Base-by-base conservation (phyloP, 2,329 filamentous ascomycete species). In the Metarhizium robertsii region DNA sequence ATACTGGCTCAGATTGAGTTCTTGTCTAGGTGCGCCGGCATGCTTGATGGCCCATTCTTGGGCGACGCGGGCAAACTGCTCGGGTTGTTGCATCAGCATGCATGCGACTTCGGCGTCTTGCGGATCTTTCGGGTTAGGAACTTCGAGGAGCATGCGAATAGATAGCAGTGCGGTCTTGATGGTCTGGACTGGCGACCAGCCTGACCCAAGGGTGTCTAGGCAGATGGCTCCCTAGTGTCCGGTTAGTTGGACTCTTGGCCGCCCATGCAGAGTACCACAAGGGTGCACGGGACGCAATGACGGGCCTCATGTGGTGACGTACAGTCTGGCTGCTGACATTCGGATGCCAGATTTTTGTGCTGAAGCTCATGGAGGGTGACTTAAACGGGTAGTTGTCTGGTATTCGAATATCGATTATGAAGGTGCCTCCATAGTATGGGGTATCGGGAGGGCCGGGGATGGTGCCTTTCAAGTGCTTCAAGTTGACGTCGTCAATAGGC, bases 91-190 rank as follows among this genome's bases (percentile, higher is more conserved):
- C 57, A 95, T 78, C 66, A 97, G 79, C 90, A 96, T 95, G 65
- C 81, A 84, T 29, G 94, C 94, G 1, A 97, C 94, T 70, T 96
- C 90, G 43, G 92, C 92, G 66, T 99, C 94, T 74, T 99, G 94
- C 0, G 94, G 94, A 62, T 99, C 94, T 65, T 92, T 95, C 0
- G 94, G 92, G 69, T 99, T 95, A 3, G 94, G 94, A 18, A 86
- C 90, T 73, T 90, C 90, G 65, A 99, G 88, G 18, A 99, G 84
- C 62, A 92, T 92, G 70, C 96, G 92, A 36, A 99, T 79, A 32
- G 92, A 96, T 57, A 99, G 85, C 49, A 99, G 83, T 42, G 92
- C 90, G 20, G 90, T 95, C 74, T 96, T 97, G 71, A 99, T 92
- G 14, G 92, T 99, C 58, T 96, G 81, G 29, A 99, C 92, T 0